Evolutionary conservation across 2,329 filamentous ascomycete genomes (phyloP), one percentile per base, ranked within the genome.

Genomic region (Fusarium musae): DNA sequence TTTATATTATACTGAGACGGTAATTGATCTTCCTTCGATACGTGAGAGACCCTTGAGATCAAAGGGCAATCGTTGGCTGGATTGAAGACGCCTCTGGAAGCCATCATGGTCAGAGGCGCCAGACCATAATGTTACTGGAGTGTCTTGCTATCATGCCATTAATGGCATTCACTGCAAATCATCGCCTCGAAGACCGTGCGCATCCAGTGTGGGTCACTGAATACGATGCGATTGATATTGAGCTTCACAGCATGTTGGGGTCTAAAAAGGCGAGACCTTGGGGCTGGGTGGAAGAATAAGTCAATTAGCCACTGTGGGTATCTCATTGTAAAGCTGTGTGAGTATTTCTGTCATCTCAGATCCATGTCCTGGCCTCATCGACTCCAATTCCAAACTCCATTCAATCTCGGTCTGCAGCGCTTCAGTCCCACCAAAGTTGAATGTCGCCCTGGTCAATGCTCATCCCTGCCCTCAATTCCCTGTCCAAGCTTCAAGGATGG

Each of bases 341-440:
- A 9, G n/a, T 23, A 34, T 50, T 50, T 50, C 47, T 50, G n/a
- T 50, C 47, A 8, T 1, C 2, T 13, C 0, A 1, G 28, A n/a
- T 23, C 15, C 6, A 34, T 11, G 26, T n/a, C 28, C 37, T 8
- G 50, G 34, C 19, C 32, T 39, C 34, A n/a, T 37, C 32, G 43
- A 54, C 47, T 65, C 59, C 62, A 66, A 50, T 43, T 64, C 61
- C 54, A 57, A 42, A 39, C 62, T 64, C 39, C 46, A 44, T 70
- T 73, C 69, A 75, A 76, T 76, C 74, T 76, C 73, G 66, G 71
- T 69, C 71, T 71, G 54, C 56, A 63, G 68, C 69, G 68, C 69
- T 63, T 71, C 17, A 39, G 60, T 44, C 30, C 59, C 50, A 61
- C 58, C 57, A 62, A 70, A 50, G 56, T 39, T 52, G 65, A 44